Percentiles rank a stretch among this genome's conserved stretches.
Evolutionary conservation across 305 asterid genomes (phyloP).

Genomic region (Plantago rigida): DNA sequence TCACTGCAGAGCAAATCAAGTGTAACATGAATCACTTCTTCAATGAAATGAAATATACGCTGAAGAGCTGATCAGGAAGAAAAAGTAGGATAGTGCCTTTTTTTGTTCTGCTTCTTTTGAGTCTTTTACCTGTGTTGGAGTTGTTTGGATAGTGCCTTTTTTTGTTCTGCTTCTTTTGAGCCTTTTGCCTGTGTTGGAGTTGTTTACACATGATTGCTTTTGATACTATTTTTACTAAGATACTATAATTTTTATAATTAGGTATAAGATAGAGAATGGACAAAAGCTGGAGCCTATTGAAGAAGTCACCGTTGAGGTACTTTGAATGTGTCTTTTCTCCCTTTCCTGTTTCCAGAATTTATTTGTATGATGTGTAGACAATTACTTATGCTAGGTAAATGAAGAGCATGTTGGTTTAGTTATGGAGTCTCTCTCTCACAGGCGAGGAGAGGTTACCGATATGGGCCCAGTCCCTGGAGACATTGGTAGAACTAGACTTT

Average conservation of each 20-base stretch:
- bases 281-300: slow-evolving; percentile 92
- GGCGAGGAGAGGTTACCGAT: slow-evolving; percentile 83
- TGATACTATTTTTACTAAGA: background rate
- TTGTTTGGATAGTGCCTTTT: too few species aligned
- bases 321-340: too few species aligned
- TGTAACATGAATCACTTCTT: too few species aligned
- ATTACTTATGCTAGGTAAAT: slow-evolving; percentile 52
- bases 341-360: slow-evolving; percentile 16
- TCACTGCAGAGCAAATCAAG: too few species aligned
- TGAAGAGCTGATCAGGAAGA: too few species aligned
- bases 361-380: slow-evolving; percentile 20
- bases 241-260: slow-evolving; percentile 24
- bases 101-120: too few species aligned
- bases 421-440: slow-evolving; percentile 93
- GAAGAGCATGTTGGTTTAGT: slow-evolving; percentile 93
- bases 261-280: slow-evolving; percentile 78
- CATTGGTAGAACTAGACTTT: slow-evolving; percentile 78
- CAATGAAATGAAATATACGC: too few species aligned
- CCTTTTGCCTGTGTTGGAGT: too few species aligned
- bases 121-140: too few species aligned
- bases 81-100: too few species aligned
- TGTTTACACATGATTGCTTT: too few species aligned
- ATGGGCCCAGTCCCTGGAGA: slow-evolving; percentile 96
- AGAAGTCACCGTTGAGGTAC: slow-evolving; percentile 94
- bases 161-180: too few species aligned